These are phyloP conservation scores for Eremothecium coryli DNA, from an alignment of 1,139 yeast genomes.

Conservation along the genomic window DNA sequence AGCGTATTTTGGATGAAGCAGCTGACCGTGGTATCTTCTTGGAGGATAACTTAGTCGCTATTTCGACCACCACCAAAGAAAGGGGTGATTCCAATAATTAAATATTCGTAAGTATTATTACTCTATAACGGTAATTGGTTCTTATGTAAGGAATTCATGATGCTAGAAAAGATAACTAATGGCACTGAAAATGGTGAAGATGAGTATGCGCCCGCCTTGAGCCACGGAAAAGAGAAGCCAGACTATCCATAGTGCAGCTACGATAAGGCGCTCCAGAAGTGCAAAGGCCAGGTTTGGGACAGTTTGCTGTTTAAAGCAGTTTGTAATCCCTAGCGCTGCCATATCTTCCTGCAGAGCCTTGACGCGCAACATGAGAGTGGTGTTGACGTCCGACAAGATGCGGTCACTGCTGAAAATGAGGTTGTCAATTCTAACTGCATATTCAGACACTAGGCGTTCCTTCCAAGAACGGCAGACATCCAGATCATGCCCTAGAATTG, in stretches of 20 bases:
- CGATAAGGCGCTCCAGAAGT: conserved; percentile 45
- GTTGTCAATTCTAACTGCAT: conserved; percentile 39
- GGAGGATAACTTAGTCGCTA: conserved; percentile 28
- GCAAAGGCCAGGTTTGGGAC: conserved; percentile 36
- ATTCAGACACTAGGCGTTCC: conserved; percentile 25
- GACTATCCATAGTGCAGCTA: conserved; percentile 52
- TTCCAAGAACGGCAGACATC: conserved; percentile 25
- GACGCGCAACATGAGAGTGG: conserved; percentile 64
- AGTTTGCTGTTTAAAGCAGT: conserved; percentile 28
- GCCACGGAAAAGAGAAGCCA: conserved; percentile 65
- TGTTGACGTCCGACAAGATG: conserved; percentile 71
- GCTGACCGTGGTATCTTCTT: conserved; percentile 36
- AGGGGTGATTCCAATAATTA: neutral
- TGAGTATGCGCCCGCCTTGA: too few relatives aligned
- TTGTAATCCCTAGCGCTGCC: conserved; percentile 42
- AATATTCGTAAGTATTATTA: neutral
- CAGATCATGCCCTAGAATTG: conserved; percentile 18
- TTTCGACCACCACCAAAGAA: conserved; percentile 16
- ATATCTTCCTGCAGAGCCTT: conserved; percentile 61
- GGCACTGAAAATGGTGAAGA: too few relatives aligned
- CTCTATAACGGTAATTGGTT: neutral
- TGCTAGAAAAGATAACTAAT: neutral
- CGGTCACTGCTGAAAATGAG: conserved; percentile 65
- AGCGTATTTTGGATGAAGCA: conserved; percentile 33
- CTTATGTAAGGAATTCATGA: too few relatives aligned